Percentiles rank a stretch among this genome's conserved stretches.
Conservation (phyloP, 805 yeast species). For the Kurtzmaniella cleridarum region DNA sequence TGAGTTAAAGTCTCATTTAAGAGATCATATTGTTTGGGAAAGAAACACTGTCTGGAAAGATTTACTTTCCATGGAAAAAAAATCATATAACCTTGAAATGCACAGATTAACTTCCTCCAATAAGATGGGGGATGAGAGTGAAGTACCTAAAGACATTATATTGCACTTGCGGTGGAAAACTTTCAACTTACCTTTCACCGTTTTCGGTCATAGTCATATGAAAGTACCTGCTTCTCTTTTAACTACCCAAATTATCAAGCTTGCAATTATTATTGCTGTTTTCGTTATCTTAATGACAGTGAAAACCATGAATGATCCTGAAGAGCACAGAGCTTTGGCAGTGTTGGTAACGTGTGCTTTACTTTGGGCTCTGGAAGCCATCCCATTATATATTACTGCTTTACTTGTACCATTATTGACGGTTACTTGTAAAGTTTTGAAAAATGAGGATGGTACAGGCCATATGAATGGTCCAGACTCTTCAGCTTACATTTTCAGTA, state of each 20-base stretch:
- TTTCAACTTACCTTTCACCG: conserved; percentile 15
- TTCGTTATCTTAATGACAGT: conserved; percentile 48
- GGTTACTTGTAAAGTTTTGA: conserved; percentile 45
- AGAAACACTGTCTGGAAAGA: conserved; percentile 98
- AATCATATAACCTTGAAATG: conserved; percentile 23
- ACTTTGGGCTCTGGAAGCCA: conserved; percentile 49
- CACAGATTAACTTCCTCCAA: conserved; percentile 11
- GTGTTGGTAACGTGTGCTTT: conserved; percentile 52
- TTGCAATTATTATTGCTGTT: conserved; percentile 43
- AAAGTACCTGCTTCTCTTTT: conserved; percentile 44
- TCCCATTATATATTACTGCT: conserved; percentile 46
- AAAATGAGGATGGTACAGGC: conserved; percentile 32
- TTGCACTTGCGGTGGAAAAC: conserved; percentile 12
- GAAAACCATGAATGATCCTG: conserved; percentile 58
- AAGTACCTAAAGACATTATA: conserved; percentile 12
- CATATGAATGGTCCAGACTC: conserved; percentile 64
- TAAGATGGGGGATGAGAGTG: conserved; percentile 23
- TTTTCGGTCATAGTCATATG: conserved; percentile 11
- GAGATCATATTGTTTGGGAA: conserved; percentile 97
- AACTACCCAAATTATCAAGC: conserved; percentile 44
- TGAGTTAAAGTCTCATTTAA: conserved; percentile 49
- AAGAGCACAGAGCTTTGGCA: conserved; percentile 69
- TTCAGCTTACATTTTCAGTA: conserved; percentile 67
- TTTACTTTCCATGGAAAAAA: conserved; percentile 65
- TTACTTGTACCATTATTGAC: conserved; percentile 43